A percentile compares a stretch with the other conserved stretches of the same genome.
phyloP scores from a whole-genome alignment of 768 basidiomycete genomes.

The Boletellus ananiceps region DNA sequence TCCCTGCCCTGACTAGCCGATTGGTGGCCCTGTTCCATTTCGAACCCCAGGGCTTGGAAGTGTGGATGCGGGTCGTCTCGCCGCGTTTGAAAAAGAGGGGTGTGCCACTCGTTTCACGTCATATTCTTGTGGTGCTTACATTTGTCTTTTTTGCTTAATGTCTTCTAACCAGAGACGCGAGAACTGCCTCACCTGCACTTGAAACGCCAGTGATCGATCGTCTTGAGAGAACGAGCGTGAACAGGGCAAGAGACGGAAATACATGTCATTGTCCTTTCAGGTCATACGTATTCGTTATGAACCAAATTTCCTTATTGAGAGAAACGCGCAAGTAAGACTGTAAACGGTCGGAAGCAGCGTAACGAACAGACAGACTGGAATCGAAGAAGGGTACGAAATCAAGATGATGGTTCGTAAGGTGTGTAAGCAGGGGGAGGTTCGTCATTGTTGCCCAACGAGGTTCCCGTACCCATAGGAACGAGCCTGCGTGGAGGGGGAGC shows the following conservation, averaged over 20 bases:
- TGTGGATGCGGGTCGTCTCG: neutral
- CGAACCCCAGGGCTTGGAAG: too few relatives aligned
- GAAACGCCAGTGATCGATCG: neutral
- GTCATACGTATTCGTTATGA: slow-evolving; percentile 2
- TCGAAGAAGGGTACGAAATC: neutral
- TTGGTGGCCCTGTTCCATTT: too few relatives aligned
- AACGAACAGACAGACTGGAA: neutral
- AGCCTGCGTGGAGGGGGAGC: slow-evolving; percentile 2
- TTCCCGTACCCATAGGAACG: slow-evolving; percentile 12
- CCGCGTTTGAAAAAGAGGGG: neutral
- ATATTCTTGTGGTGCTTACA: neutral
- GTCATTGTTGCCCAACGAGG: neutral
- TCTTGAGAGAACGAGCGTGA: neutral
- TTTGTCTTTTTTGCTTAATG: neutral
- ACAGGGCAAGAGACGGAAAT: neutral
- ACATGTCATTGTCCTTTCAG: slow-evolving; percentile 1
- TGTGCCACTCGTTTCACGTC: neutral
- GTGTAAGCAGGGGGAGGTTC: slow-evolving; percentile 30
- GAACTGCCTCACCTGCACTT: neutral
- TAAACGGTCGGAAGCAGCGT: neutral
- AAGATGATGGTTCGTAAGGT: slow-evolving; percentile 7
- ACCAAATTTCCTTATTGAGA: neutral
- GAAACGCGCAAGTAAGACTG: neutral
- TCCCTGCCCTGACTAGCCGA: neutral
- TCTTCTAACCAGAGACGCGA: neutral